Evolutionary conservation across 1,284 basidiomycete species (phyloP).

Genomic region (Leccinum angustisporum): DNA sequence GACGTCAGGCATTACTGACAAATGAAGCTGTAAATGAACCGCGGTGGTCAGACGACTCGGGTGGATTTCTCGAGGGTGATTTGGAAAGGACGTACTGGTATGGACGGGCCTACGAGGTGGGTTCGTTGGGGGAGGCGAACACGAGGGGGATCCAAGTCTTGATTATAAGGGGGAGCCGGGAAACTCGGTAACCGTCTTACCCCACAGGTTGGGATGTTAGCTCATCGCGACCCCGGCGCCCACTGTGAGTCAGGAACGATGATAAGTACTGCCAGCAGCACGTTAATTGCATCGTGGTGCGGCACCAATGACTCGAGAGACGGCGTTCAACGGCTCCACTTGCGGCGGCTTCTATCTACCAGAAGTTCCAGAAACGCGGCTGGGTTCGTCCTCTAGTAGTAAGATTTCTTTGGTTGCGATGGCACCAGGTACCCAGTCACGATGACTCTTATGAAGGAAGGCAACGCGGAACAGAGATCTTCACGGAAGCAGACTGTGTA

Average conservation of each 20-base stretch:
- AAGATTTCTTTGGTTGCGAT: constrained; percentile 1
- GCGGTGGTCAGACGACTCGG: not conserved
- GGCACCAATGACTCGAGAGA: constrained; percentile 5
- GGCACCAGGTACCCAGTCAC: not conserved
- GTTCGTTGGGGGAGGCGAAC: not conserved
- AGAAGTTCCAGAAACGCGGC: not conserved
- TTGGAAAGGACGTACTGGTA: constrained; percentile 13
- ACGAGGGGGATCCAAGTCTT: not conserved
- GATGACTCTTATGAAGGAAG: not conserved
- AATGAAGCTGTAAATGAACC: constrained; percentile 2
- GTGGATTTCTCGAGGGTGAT: not conserved
- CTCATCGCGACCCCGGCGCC: not conserved
- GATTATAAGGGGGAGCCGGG: constrained; percentile 15
- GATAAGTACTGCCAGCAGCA: not conserved
- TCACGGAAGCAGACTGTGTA: not conserved
- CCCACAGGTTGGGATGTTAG: not conserved
- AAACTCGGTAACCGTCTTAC: not conserved
- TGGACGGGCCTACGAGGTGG: not conserved
- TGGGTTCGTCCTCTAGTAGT: not conserved
- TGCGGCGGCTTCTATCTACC: not conserved
- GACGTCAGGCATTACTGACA: constrained; percentile 5
- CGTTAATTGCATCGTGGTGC: not conserved
- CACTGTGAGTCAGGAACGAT: not conserved
- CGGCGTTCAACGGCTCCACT: constrained; percentile 8
- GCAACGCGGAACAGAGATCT: not conserved